Evolutionary conservation across 331 rosid species (phyloP).

Genomic region (Quercus phellos): DNA sequence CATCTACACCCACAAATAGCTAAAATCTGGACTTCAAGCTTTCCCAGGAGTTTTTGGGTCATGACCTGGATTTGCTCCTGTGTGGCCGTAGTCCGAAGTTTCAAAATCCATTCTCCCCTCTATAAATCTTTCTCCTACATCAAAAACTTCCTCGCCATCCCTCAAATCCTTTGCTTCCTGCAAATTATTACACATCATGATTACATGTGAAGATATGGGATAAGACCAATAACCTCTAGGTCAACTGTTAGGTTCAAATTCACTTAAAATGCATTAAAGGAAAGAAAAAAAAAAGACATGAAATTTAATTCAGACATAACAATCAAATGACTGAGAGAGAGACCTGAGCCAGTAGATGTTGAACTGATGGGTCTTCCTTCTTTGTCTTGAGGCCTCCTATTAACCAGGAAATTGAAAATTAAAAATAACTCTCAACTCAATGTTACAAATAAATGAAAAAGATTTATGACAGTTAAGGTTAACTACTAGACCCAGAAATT

Average conservation of each 20-base stretch:
- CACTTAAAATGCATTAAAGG: too few species aligned
- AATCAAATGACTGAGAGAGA: neutral
- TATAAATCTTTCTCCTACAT: constrained; percentile 13
- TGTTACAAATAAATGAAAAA: neutral
- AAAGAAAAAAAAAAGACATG: too few species aligned
- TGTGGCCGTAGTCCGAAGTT: constrained; percentile 38
- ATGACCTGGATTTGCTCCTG: constrained; percentile 52
- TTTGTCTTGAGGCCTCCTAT: constrained; percentile 30
- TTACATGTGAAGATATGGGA: neutral
- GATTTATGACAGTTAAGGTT: too few species aligned
- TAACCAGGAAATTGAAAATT: neutral
- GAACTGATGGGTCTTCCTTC: neutral
- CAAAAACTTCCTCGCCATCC: constrained; percentile 10
- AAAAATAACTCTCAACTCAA: neutral
- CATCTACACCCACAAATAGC: neutral
- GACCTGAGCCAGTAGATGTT: constrained; percentile 30
- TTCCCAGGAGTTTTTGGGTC: constrained; percentile 54
- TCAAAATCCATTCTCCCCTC: constrained; percentile 45
- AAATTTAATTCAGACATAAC: neutral
- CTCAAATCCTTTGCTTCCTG: constrained; percentile 20
- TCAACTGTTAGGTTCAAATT: too few species aligned
- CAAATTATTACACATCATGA: neutral
- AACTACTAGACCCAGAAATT: neutral
- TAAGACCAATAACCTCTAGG: too few species aligned
- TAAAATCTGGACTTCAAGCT: constrained; percentile 15